A percentile compares a stretch with the other conserved stretches of the same genome.
phyloP scores from a whole-genome alignment of 2,329 filamentous ascomycete species.

The Chrysosporium keratinophilum region DNA sequence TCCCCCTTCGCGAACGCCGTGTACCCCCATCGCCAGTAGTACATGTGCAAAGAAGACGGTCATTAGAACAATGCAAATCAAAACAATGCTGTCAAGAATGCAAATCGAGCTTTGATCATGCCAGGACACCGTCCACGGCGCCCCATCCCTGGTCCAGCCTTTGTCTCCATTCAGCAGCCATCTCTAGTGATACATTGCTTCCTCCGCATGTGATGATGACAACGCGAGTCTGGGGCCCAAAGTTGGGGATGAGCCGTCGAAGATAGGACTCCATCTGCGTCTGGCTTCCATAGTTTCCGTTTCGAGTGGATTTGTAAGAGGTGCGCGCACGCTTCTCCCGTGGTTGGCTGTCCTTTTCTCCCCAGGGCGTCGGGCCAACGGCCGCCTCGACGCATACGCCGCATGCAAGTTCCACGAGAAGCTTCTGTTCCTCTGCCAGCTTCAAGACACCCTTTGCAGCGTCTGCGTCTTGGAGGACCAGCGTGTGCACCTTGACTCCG shows the following conservation, averaged over 20 bases:
- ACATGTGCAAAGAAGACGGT: background rate
- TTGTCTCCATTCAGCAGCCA: conserved; percentile 50
- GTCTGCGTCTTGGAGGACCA: conserved; percentile 62
- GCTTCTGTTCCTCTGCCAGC: conserved; percentile 69
- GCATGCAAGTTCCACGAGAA: conserved; percentile 76
- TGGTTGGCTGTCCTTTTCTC: conserved; percentile 5
- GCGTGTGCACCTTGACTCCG: conserved; percentile 45
- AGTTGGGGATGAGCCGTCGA: conserved; percentile 51
- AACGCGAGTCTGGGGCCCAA: conserved; percentile 58
- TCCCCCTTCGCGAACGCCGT: background rate
- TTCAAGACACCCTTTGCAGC: conserved; percentile 66
- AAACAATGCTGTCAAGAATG: background rate
- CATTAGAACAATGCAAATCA: background rate
- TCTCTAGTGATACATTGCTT: conserved; percentile 53
- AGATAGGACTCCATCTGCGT: conserved; percentile 29
- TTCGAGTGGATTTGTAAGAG: background rate
- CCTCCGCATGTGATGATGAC: conserved; percentile 81
- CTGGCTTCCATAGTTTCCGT: background rate
- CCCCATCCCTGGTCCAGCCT: conserved; percentile 34
- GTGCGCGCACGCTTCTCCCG: conserved; percentile 14
- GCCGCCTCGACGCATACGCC: conserved; percentile 60
- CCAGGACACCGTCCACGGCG: background rate
- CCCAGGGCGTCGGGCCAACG: conserved; percentile 23
- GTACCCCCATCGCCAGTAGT: background rate
- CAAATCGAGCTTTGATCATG: background rate